Evolutionary conservation across 2,329 filamentous ascomycete genomes (phyloP), one percentile per base, ranked within the genome.

Genomic region (Colletotrichum australisinense): DNA sequence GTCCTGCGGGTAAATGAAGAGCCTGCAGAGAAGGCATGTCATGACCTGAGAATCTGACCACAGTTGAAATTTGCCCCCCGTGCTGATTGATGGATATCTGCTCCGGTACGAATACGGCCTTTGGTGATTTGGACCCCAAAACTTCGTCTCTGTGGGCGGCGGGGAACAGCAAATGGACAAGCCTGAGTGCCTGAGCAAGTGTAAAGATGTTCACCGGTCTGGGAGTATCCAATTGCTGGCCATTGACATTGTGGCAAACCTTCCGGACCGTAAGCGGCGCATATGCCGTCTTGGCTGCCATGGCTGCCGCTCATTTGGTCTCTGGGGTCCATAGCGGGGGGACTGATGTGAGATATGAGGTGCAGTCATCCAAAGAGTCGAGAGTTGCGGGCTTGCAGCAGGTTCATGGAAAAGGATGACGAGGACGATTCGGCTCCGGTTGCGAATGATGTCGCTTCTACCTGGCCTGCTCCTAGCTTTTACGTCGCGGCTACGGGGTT

Each of bases 261-360:
- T 28, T 5, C 26, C 49, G 24, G 60, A 42, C 30, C 57, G 60
- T 70, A 60, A 65, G 55, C 55, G 60, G 66, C 70, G 60, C 53
- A 30, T 26, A 65, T 64, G 70, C 55, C 60, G 67, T 60, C 67
- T 65, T 73, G 70, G 67, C 60, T 53, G 46, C 32, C 53, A 30
- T 57, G 32, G 24, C 24, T 28, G 28, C 26, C 67, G 57, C 42
- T 65, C 46, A 60, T 73, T 73, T 35, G 59, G 30, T 38, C 55
- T 62, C 64, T 65, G 56, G 56, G 53, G 59, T 46, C 56, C 53
- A 4, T 28, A 60, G 38, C 38, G 46, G 26, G n/a, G 35, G 59
- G 55, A 66, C 42, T 30, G 35, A 64, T 69, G 59, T 69, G 53
- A 65, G n/a, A 64, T 60, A 55, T 72, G 69, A 69, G 66, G 42